Base-by-base conservation (phyloP, 768 basidiomycete genomes). In the Collybiopsis confluens region DNA sequence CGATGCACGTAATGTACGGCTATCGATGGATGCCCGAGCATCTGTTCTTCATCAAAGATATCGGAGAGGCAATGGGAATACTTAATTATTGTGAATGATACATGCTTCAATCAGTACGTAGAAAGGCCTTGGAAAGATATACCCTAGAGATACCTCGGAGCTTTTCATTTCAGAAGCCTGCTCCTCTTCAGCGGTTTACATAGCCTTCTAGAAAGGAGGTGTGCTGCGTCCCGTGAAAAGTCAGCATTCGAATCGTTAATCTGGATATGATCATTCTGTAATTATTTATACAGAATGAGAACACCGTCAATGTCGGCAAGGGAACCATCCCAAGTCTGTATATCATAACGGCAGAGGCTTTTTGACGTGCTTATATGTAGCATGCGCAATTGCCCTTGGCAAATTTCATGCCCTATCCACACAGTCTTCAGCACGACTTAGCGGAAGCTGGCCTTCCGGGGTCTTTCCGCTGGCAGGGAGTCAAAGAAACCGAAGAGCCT, bases 381-480 rank as follows among this genome's bases (percentile, higher is more conserved):
- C n/a, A n/a, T n/a, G 35, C 11, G 20, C 35, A 33, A 37, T 10
- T 48, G 38, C n/a, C 50, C n/a, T 11, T 40, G 50, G n/a, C 40
- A 11, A 11, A 41, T 38, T 18, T 35, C 41, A 52, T 52, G 50
- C 21, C 50, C 37, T 36, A 16, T 24, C 40, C 50, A 24, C 26
- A n/a, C 24, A 52, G 9, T 43, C 8, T 42, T 43, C 4, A 41
- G 24, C 40, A 26, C 21, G 26, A 40, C 21, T 28, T n/a, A 7
- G 44, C 21, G 23, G 50, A 52, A 52, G 50, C 50, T 42, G 26
- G 38, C 18, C 50, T 52, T 52, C 38, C 50, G 18, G 23, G 7
- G 13, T 15, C 38, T 36, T 43, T 52, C 26, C 21, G 30, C 38
- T 52, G 50, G 38, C 38, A 52, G 18, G 37, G 21, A 20, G n/a